Percentiles rank a stretch among this genome's conserved stretches.
Conservation (phyloP, 306 rosid species). For the Medicago lupulina region DNA sequence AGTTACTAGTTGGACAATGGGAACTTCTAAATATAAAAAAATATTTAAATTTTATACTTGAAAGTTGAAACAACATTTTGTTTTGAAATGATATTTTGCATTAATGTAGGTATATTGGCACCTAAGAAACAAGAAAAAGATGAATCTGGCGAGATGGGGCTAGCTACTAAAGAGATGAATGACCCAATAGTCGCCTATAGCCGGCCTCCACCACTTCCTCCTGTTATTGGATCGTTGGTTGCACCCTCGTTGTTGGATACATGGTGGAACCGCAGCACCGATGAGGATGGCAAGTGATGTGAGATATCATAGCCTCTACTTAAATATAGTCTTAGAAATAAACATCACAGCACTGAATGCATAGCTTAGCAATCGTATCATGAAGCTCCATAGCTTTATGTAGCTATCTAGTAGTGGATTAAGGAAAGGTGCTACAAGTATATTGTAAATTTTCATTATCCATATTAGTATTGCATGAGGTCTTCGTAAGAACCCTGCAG, state of each 20-base stretch:
- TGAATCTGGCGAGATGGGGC: conserved; percentile 44
- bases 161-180: conserved; percentile 51
- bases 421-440: conserved; percentile 43
- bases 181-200: conserved; percentile 63
- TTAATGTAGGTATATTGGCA: conserved; percentile 55
- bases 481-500: conserved; percentile 75
- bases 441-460: conserved; percentile 53
- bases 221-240: conserved; percentile 66
- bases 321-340: conserved; percentile 50
- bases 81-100: not conserved
- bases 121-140: conserved; percentile 53
- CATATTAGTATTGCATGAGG: conserved; percentile 53
- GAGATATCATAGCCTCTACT: conserved; percentile 37
- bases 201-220: conserved; percentile 77
- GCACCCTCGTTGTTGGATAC: conserved; percentile 57
- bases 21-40: conserved; percentile 18
- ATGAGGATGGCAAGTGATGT: conserved; percentile 56
- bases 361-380: conserved; percentile 35
- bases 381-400: conserved; percentile 50
- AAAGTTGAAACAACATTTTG: conserved; percentile 24
- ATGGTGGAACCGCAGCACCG: conserved; percentile 47
- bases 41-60: not conserved
- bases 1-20: conserved; percentile 1
- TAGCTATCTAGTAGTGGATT: conserved; percentile 58
- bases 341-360: conserved; percentile 42